Percentiles rank a stretch among this genome's conserved stretches.
phyloP scores from a whole-genome alignment of 148 eudicot species.

The Camellia granthamiana region DNA sequence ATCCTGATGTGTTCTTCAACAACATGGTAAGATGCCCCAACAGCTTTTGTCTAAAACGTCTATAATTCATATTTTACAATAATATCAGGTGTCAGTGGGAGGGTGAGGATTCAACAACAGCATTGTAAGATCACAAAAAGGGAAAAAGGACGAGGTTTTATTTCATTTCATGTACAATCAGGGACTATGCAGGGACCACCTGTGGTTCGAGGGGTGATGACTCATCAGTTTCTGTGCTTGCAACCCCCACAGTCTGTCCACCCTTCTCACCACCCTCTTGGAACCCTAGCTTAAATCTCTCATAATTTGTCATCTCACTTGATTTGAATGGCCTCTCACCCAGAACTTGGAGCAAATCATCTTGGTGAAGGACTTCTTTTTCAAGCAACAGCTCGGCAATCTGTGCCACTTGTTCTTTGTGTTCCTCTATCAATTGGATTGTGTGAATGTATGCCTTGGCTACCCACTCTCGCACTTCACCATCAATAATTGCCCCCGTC shows the following conservation, averaged over 20 bases:
- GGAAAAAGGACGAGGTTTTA: not conserved
- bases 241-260: slow-evolving; percentile 22
- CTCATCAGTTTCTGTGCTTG: slow-evolving; percentile 38
- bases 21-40: not conserved
- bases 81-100: not conserved
- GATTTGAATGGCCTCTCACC: slow-evolving; percentile 78
- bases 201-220: slow-evolving; percentile 56
- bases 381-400: slow-evolving; percentile 77
- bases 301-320: slow-evolving; percentile 65
- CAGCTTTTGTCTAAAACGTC: not conserved
- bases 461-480: slow-evolving; percentile 87
- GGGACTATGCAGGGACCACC: slow-evolving; percentile 46
- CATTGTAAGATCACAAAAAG: not conserved
- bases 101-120: not conserved
- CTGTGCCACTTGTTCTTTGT: slow-evolving; percentile 73
- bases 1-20: not conserved
- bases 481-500: slow-evolving; percentile 72
- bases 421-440: slow-evolving; percentile 53
- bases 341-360: slow-evolving; percentile 64
- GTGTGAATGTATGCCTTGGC: slow-evolving; percentile 67
- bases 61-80: not conserved
- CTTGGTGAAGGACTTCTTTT: slow-evolving; percentile 90
- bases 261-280: slow-evolving; percentile 34
- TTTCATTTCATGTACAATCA: slow-evolving; percentile 14
- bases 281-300: slow-evolving; percentile 66